Base-by-base conservation (phyloP, 164 flowering plant species). In the Vitis cinerea region DNA sequence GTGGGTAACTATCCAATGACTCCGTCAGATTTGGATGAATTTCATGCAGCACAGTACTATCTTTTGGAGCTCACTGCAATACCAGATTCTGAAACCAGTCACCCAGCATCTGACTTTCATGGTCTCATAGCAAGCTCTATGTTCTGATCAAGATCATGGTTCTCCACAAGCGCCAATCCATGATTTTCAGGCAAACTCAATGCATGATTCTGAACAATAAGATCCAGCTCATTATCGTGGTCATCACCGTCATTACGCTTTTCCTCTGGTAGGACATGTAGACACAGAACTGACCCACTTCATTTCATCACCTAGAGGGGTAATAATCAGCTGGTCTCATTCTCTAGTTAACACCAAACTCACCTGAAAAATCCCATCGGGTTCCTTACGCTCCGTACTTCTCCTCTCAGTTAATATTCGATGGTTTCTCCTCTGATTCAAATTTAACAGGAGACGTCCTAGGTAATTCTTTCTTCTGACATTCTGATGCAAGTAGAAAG, bases 401-500 rank as follows among this genome's bases (percentile, higher is more conserved):
- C 62, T 87, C 97, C 70, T 91, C 97, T 90, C 97, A 93, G 44
- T 79, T 84, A 66, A 83, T 53, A 74, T 71, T 81, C 65, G 74
- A 71, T 2, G 83, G 27, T 74, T 89, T 95, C 62, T 95, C 96
- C 73, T 84, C 97, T 47, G 97, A 92, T 78, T 95, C 93, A 63
- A 95, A 90, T 71, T 80, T 89, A 53, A 95, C 99, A 59, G 97
- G 99, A 23, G 99, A 92, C 75, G 91, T 77, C 75, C 91, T 77
- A 14, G 99, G 98, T 9, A 86, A 77, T 68, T 86, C 95, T 79
- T 95, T 98, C 83, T 76, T 90, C 65, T 83, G 86, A 77, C 77
- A 80, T 57, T 86, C 92, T 19, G 80, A 50, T 14, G 66, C 54
- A 52, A 76, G 67, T 3, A 88, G 72, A 71, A 87, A 82, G 67